Percentiles rank a stretch among this genome's conserved stretches.
These are phyloP conservation scores for Anthoceros angustus DNA, from an alignment of 225 moss, liverwort and hornwort genomes.

Conservation along the genomic window DNA sequence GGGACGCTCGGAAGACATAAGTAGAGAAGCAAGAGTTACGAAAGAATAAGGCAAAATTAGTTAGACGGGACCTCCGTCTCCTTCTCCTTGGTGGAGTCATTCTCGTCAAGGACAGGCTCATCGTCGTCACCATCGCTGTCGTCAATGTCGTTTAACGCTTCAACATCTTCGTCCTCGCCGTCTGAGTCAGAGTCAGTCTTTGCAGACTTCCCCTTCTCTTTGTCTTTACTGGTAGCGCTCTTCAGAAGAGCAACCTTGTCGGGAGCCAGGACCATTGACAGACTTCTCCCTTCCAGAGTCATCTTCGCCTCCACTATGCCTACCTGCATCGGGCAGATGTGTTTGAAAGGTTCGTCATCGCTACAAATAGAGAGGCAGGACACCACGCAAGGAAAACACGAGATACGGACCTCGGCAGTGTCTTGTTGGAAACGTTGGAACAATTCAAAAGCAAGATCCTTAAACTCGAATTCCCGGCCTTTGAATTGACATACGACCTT, in stretches of 20 bases:
- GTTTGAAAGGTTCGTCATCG: not conserved
- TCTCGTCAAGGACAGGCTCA: not conserved
- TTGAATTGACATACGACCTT: constrained; percentile 98
- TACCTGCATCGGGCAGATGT: not conserved
- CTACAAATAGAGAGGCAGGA: not conserved
- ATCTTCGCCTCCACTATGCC: not conserved
- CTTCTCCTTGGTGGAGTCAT: not conserved
- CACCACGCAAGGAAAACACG: not conserved
- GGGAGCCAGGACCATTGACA: constrained; percentile 1
- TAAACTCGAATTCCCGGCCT: constrained; percentile 98
- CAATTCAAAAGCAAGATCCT: constrained; percentile 78
- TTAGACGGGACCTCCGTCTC: not conserved
- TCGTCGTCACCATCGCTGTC: not conserved
- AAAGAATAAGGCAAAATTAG: not conserved
- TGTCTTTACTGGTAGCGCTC: not conserved
- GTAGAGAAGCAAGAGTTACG: too few relatives aligned
- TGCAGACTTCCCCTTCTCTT: not conserved
- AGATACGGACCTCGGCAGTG: constrained; percentile 41
- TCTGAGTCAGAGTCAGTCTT: constrained; percentile 4
- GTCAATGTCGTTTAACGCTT: not conserved
- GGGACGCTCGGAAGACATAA: too few relatives aligned
- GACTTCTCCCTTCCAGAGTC: not conserved
- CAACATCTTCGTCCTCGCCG: not conserved
- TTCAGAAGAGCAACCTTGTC: not conserved
- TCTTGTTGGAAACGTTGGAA: constrained; percentile 73